A percentile compares a stretch with the other conserved stretches of the same genome.
phyloP scores from a whole-genome alignment of 495 filamentous ascomycete genomes.

The Penicillium waksmanii region DNA sequence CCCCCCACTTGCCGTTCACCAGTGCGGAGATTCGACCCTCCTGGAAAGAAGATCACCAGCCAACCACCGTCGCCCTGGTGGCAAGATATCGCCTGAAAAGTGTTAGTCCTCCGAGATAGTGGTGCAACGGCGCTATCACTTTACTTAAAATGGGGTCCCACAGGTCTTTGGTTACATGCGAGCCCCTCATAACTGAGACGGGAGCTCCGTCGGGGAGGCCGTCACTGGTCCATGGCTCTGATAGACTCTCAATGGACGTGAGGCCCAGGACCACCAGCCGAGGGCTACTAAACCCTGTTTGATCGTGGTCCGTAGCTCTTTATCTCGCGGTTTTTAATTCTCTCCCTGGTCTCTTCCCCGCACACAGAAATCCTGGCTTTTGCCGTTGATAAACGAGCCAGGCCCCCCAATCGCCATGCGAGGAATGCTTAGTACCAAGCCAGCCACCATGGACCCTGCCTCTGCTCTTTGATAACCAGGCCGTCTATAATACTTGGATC shows the following conservation, averaged over 20 bases:
- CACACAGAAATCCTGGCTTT: conserved; percentile 13
- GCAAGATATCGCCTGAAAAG: conserved; percentile 19
- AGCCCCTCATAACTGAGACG: conserved; percentile 16
- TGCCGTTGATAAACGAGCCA: conserved; percentile 15
- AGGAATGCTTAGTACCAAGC: conserved; percentile 14
- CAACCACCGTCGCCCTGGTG: conserved; percentile 18
- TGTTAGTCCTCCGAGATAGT: conserved; percentile 17
- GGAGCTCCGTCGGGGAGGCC: conserved; percentile 23
- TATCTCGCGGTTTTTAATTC: conserved; percentile 8
- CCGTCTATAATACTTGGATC: background rate
- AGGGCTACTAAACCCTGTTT: conserved; percentile 10
- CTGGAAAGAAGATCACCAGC: conserved; percentile 1
- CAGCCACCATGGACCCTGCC: conserved; percentile 16
- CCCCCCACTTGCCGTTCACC: conserved; percentile 2
- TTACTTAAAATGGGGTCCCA: conserved; percentile 2
- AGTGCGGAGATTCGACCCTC: conserved; percentile 10
- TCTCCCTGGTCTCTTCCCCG: conserved; percentile 14
- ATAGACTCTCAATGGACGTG: background rate
- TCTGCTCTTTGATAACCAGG: conserved; percentile 11
- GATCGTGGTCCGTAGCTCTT: background rate
- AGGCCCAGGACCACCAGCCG: conserved; percentile 3
- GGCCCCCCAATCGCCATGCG: conserved; percentile 10
- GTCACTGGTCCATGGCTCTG: conserved; percentile 6
- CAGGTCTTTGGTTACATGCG: conserved; percentile 22
- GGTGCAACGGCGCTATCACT: conserved; percentile 15